These are phyloP conservation scores for Dothidotthia symphoricarpi DNA, from an alignment of 2,329 filamentous ascomycete genomes.

Conservation along the genomic window DNA sequence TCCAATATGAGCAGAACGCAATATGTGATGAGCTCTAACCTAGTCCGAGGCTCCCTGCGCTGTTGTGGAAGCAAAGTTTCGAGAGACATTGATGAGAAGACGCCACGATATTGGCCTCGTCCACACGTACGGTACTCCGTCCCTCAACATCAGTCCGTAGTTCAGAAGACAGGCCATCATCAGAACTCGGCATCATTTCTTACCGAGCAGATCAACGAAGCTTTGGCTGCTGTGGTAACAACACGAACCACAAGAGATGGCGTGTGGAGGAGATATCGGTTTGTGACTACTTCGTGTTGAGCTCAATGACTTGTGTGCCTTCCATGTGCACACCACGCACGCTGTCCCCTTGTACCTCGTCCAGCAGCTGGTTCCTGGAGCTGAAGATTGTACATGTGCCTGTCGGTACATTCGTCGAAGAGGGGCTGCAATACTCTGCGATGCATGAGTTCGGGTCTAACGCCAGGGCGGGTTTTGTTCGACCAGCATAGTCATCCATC, in stretches of 20 bases:
- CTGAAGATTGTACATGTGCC: constrained; percentile 15
- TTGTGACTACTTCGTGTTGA: constrained; percentile 2
- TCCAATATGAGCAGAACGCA: background rate
- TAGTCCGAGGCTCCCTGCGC: too few species aligned
- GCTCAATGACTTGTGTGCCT: constrained; percentile 8
- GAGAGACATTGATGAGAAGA: constrained; percentile 1
- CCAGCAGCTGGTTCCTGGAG: constrained; percentile 18
- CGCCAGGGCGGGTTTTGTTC: constrained; percentile 20
- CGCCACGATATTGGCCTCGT: too few species aligned
- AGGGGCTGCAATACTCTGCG: constrained; percentile 18
- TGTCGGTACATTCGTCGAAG: constrained; percentile 14
- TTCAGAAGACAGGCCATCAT: constrained; percentile 16
- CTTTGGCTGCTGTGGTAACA: constrained; percentile 27
- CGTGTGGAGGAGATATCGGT: constrained; percentile 17
- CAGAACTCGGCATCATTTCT: constrained; percentile 15
- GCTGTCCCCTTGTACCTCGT: constrained; percentile 17
- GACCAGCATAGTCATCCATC: constrained; percentile 10
- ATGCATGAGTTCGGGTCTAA: constrained; percentile 17
- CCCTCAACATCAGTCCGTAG: constrained; percentile 14
- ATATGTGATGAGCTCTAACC: background rate
- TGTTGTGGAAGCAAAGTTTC: too few species aligned
- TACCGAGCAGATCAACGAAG: constrained; percentile 29
- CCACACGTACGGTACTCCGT: background rate
- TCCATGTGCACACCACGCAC: constrained; percentile 18
- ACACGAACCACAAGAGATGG: constrained; percentile 13